Conservation (phyloP, 805 yeast genomes). For the Teunomyces pallodes region DNA sequence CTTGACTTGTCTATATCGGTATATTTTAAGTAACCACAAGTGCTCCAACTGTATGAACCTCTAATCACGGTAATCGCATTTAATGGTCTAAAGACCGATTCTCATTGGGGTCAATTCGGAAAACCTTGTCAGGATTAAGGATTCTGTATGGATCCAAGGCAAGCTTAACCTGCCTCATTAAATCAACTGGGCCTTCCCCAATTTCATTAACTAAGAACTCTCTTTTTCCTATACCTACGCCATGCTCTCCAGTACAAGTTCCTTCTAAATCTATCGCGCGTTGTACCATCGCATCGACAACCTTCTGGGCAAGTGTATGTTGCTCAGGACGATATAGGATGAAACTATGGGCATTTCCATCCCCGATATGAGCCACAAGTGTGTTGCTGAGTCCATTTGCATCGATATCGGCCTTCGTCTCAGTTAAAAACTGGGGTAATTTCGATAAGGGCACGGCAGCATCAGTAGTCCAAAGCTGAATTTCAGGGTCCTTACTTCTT, state of each 20-base stretch:
- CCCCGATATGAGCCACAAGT: constrained; percentile 79
- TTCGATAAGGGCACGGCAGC: constrained; percentile 78
- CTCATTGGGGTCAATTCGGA: constrained; percentile 19
- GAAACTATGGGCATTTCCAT: constrained; percentile 76
- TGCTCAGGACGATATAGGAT: constrained; percentile 44
- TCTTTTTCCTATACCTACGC: constrained; percentile 23
- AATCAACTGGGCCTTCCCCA: constrained; percentile 18
- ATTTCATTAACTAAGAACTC: constrained; percentile 18
- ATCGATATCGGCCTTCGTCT: constrained; percentile 58
- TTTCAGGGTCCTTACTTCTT: constrained; percentile 30
- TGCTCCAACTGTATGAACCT: too few relatives aligned
- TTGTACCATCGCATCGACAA: constrained; percentile 22
- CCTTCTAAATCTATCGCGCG: constrained; percentile 20
- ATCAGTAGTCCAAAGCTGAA: constrained; percentile 72
- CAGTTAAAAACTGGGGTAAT: constrained; percentile 60
- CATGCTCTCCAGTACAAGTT: constrained; percentile 24
- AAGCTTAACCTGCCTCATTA: constrained; percentile 20
- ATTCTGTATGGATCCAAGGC: constrained; percentile 21
- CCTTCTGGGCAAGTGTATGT: constrained; percentile 13
- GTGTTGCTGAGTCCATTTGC: constrained; percentile 52
- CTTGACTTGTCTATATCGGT: too few relatives aligned
- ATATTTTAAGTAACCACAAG: too few relatives aligned
- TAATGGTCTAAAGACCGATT: constrained; percentile 3
- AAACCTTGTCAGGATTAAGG: constrained; percentile 22
- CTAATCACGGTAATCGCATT: too few relatives aligned